Base-by-base conservation (phyloP, 1,284 basidiomycete species). In the Tremellales sp. region DNA sequence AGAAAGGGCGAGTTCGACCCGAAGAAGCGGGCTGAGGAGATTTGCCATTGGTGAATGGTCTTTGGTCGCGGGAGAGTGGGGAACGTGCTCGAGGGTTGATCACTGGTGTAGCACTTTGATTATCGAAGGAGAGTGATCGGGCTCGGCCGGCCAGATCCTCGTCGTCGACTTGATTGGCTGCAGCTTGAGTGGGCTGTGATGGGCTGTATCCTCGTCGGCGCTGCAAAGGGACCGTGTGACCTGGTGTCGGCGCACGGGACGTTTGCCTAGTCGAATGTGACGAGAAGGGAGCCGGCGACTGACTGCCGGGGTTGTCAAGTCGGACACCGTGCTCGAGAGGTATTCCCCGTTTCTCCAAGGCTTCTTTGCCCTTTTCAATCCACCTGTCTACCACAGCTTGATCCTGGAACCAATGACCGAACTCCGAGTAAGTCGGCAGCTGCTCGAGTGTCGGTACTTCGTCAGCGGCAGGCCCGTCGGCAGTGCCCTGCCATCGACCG, bases 371-470 rank as follows among this genome's bases (percentile, higher is more conserved):
- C 15, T 48, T 46, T 8, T 51, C 29, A 3, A 62, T 56, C 70
- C 70, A 73, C 24, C 57, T 40, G 19, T 40, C 13, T 11, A 56
- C 35, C 3, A 64, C 40, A 5, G 37, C 42, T 1, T 53, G 49
- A 6, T 51, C 36, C 12, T 55, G 35, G 48, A 55, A 67, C 70
- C 70, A 73, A 45, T 70, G 67, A 5, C 21, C 22, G 43, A 65
- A 70, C 1, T 27, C 12, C 12, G 42, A 47, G 31, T 65, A 60
- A 2, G 62, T 62, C 1, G 70, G 70, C 0, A 73, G 58, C 17
- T 48, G 37, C 8, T 60, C 58, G 10, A 64, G 40, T 2, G 46
- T 54, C 10, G 43, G 50, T 25, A 40, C 26, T 2, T 19, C n/a
- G 13, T 49, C 40, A 21, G 49, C 26, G 6, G 41, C 33, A 6